Evolutionary conservation across 805 yeast genomes (phyloP).

Genomic region (Soucietia sequanensis): DNA sequence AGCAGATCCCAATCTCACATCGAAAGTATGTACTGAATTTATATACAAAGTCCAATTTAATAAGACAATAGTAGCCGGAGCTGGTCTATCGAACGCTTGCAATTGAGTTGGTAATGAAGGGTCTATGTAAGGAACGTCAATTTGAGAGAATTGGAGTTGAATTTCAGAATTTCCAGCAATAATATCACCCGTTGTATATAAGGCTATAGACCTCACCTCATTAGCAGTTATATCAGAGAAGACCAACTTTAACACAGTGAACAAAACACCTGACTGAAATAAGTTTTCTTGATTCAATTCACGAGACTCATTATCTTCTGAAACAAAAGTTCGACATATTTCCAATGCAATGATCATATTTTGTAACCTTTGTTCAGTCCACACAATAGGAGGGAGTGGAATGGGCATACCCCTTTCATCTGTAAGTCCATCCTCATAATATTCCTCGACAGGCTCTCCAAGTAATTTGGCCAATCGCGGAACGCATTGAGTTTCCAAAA

Average conservation of each 20-base stretch:
- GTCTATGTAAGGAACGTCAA: conserved; percentile 92
- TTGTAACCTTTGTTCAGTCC: conserved; percentile 75
- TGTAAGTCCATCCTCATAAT: conserved; percentile 19
- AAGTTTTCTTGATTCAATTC: conserved; percentile 59
- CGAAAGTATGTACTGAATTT: conserved; percentile 83
- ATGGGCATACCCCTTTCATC: conserved; percentile 15
- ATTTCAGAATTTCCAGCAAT: conserved; percentile 63
- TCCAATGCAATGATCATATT: conserved; percentile 69
- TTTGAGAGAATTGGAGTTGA: conserved; percentile 70
- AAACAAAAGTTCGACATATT: conserved; percentile 68
- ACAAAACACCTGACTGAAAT: conserved; percentile 58
- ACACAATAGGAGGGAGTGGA: conserved; percentile 44
- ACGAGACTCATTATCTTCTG: conserved; percentile 68
- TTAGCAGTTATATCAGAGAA: conserved; percentile 67
- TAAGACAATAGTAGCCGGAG: conserved; percentile 75
- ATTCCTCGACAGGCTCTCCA: conserved; percentile 54
- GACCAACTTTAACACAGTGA: conserved; percentile 65
- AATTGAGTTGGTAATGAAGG: conserved; percentile 55
- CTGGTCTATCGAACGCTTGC: conserved; percentile 29
- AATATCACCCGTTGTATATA: conserved; percentile 74
- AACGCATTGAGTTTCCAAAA: conserved; percentile 80
- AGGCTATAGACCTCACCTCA: conserved; percentile 62
- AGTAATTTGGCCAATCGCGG: conserved; percentile 62
- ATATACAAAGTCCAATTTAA: conserved; percentile 78
- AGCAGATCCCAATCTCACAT: conserved; percentile 72